Evolutionary conservation across 2,329 filamentous ascomycete species (phyloP), one percentile per base, ranked within the genome.

Genomic region (Calycina herbarum): DNA sequence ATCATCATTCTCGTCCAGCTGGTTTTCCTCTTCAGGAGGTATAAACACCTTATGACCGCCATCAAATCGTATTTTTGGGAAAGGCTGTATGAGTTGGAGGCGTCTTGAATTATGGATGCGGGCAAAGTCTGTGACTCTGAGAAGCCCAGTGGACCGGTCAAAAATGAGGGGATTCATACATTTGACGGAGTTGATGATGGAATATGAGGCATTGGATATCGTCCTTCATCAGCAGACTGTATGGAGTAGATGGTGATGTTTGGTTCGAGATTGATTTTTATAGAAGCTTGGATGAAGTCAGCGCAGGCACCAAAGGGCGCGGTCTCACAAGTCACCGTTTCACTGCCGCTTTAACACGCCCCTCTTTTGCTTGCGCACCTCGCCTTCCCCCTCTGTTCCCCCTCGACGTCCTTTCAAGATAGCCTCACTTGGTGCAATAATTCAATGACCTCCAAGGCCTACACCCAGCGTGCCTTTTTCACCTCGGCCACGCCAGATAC

Each of bases 91-190:
- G n/a, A 87, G 85, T 69, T 85, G 86, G 57, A 94, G 79, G 66
- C 93, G 84, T 40, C 85, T 83, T 15, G 86, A 85, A 27, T 86
- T 88, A 73, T 91, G 85, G 20, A 86, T 83, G 69, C 86, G 83
- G 72, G 89, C 85, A 71, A 96, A 86, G 58, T 82, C 82, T 71
- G 85, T 83, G 59, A 88, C 86, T 69, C 82, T 79, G 66, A 92
- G 78, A 73, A 84, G 84, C 79, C 92, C 92, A 68, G 88, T 83
- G 76, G 91, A 88, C 79, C 93, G 89, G 76, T 91, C 87, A 77
- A 95, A 83, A 67, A 96, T 82, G 77, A 89, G 87, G 76, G 86
- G 82, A 86, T 91, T 89, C 88, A 93, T 40, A 15, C 38, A 40
- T 40, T 40, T 40, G 38, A 40, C 13, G 13, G 38, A 40, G 38